phyloP scores from a whole-genome alignment of 371 early-diverging fungal species.

The Mortierella sp. region DNA sequence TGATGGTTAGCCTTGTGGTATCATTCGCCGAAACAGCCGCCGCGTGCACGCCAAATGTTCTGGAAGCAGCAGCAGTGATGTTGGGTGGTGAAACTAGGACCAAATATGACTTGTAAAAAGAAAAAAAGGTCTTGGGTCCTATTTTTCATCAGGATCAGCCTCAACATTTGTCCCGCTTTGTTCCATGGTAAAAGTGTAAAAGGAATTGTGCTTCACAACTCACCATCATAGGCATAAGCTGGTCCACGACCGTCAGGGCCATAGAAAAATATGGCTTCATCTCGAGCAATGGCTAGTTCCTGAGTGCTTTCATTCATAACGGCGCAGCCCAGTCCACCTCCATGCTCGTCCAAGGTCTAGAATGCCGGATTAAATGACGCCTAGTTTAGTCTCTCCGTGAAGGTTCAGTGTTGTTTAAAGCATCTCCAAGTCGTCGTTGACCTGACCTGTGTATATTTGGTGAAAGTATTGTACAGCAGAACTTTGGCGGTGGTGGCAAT shows the following conservation, averaged over 20 bases:
- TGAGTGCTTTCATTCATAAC: slow-evolving; percentile 74
- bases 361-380: too few species aligned
- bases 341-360: slow-evolving; percentile 82
- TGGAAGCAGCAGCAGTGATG: slow-evolving; percentile 57
- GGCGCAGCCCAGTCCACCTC: slow-evolving; percentile 82
- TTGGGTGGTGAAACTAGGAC: slow-evolving; percentile 78
- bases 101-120: slow-evolving; percentile 83
- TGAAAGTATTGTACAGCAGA: slow-evolving; percentile 67
- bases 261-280: slow-evolving; percentile 94
- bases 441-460: slow-evolving; percentile 34
- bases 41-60: slow-evolving; percentile 29
- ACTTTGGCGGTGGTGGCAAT: slow-evolving; percentile 79
- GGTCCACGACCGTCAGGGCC: slow-evolving; percentile 92
- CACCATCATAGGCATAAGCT: slow-evolving; percentile 90
- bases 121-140: slow-evolving; percentile 76
- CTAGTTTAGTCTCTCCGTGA: too few species aligned
- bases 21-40: slow-evolving; percentile 54
- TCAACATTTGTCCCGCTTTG: slow-evolving; percentile 5
- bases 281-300: slow-evolving; percentile 86
- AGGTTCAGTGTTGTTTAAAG: too few species aligned
- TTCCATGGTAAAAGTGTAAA: neutral
- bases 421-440: too few species aligned
- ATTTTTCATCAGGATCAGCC: neutral
- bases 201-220: neutral
- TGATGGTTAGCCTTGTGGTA: slow-evolving; percentile 81